Evolutionary conservation across 1,284 basidiomycete species (phyloP), one percentile per base, ranked within the genome.

Genomic region (Inonotus hispidus): DNA sequence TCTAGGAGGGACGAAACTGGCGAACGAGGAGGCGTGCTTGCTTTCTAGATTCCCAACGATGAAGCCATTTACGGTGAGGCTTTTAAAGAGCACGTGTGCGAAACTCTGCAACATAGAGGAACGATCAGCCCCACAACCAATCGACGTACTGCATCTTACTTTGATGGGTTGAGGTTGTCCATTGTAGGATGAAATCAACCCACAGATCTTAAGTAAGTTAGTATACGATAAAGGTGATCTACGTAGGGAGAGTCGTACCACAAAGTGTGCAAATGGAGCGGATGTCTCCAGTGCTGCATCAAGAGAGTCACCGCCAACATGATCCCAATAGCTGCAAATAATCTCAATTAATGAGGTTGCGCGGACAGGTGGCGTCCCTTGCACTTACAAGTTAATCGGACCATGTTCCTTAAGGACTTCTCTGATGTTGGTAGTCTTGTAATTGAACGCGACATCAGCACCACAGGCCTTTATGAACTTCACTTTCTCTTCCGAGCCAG

Each of bases 31-130:
- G 10, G 53, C 52, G 37, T 66, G 66, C 54, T 66, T 56, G n/a
- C 50, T 39, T 38, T 61, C 53, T 11, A 62, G 55, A 64, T 77
- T 74, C 56, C 74, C 71, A 7, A 76, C 74, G 65, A 80, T 76
- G 69, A 81, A 81, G 21, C 80, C 81, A 63, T 75, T 67, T 61
- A 81, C 70, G 21, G 67, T 73, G 47, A 76, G 73, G 39, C 77
- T 73, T 70, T 79, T 78, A 7, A 71, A 71, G 64, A 82, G 75
- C 63, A 82, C 69, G 59, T 71, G 27, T 5, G 21, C 16, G n/a
- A 62, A 21, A 41, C 66, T 68, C 67, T 70, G 60, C 4, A 23
- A 27, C 21, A 41, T 14, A n/a, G 55, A 25, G 14, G n/a, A n/a
- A n/a, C n/a, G n/a, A 13, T 35, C 38, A 21, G 23, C 27, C 10